Percentiles rank a stretch among this genome's conserved stretches.
Conservation (phyloP, 192 early-diverging fungal species). For the Linnemannia elongata region DNA sequence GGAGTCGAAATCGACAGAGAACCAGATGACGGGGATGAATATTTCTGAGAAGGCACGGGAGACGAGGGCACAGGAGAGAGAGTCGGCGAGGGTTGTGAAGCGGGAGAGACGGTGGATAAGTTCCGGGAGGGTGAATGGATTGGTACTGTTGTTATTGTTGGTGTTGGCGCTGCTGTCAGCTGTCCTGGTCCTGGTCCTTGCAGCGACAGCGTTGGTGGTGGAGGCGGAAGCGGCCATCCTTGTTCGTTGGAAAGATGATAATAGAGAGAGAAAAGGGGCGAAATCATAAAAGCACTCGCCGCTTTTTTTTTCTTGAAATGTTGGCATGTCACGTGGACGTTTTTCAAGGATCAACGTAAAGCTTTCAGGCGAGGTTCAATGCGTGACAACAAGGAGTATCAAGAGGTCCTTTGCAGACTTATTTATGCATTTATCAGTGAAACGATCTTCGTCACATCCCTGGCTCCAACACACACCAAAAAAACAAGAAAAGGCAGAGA, state of each 20-base stretch:
- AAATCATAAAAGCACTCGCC: neutral
- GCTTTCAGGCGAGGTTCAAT: too few species aligned
- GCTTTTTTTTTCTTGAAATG: too few species aligned
- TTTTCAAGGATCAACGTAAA: too few species aligned
- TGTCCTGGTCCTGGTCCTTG: neutral
- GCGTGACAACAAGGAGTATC: too few species aligned
- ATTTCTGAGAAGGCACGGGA: constrained; percentile 7
- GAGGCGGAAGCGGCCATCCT: neutral
- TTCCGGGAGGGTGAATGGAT: neutral
- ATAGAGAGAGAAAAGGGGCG: neutral
- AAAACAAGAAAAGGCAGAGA: neutral
- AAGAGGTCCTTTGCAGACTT: too few species aligned
- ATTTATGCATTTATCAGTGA: too few species aligned
- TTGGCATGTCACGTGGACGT: too few species aligned
- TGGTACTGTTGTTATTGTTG: neutral
- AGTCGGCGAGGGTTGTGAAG: neutral
- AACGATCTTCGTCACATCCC: too few species aligned
- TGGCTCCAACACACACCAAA: neutral
- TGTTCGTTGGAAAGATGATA: neutral
- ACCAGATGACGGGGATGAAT: constrained; percentile 10
- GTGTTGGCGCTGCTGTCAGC: neutral
- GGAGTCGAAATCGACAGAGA: constrained; percentile 9
- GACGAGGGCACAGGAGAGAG: constrained; percentile 5
- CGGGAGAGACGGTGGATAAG: neutral
- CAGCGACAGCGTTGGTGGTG: neutral